phyloP scores from a whole-genome alignment of 192 early-diverging fungal genomes.

The Funneliformis geosporum region DNA sequence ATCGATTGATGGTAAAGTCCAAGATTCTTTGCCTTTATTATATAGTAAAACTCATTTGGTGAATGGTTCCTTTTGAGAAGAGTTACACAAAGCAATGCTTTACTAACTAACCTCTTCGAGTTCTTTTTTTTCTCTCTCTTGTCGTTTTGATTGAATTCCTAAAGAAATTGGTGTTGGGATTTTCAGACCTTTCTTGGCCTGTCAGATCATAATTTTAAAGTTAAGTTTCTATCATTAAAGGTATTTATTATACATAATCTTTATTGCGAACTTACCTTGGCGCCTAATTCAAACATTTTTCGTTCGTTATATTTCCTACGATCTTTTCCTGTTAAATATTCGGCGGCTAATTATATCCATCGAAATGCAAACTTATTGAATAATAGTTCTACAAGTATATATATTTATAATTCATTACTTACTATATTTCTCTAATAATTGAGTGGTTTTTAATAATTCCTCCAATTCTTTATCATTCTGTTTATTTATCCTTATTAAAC shows the following conservation, averaged over 20 bases:
- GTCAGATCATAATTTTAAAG: too few species aligned
- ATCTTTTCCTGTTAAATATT: slow-evolving; percentile 46
- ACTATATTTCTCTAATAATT: slow-evolving; percentile 47
- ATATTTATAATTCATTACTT: slow-evolving; percentile 17
- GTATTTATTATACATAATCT: background rate
- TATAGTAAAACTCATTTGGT: background rate
- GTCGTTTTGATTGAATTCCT: slow-evolving; percentile 39
- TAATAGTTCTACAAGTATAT: background rate
- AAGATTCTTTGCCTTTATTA: slow-evolving; percentile 40
- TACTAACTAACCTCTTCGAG: slow-evolving; percentile 38
- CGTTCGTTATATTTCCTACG: slow-evolving; percentile 41
- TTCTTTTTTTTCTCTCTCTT: slow-evolving; percentile 36
- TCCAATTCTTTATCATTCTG: slow-evolving; percentile 43
- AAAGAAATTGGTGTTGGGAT: slow-evolving; percentile 39
- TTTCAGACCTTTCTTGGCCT: slow-evolving; percentile 29
- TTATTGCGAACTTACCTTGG: slow-evolving; percentile 34
- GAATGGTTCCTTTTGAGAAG: background rate
- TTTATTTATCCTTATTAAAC: slow-evolving; percentile 38
- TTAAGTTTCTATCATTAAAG: background rate
- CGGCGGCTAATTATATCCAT: slow-evolving; percentile 38
- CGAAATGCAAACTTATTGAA: background rate
- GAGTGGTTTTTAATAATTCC: slow-evolving; percentile 41
- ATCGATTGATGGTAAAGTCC: slow-evolving; percentile 47
- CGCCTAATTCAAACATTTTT: slow-evolving; percentile 40
- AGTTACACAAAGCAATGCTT: too few species aligned